Base-by-base conservation (phyloP, 805 yeast species). In the Barnettozyma sp. region DNA sequence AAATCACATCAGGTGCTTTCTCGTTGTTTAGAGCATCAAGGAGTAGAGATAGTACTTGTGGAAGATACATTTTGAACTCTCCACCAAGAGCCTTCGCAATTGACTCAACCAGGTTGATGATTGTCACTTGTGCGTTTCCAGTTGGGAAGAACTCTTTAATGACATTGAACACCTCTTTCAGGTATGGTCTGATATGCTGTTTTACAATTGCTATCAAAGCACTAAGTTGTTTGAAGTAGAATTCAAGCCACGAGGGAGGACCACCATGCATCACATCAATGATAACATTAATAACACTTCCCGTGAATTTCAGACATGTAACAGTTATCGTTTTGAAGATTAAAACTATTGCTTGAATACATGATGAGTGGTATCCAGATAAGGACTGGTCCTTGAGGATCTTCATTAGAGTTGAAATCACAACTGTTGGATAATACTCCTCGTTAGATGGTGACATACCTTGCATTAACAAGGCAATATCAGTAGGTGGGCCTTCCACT, bases 391-490 rank as follows among this genome's bases (percentile, higher is more conserved):
- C 98, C 45, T 81, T 80, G 28, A 92, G 60, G 14, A 92, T 81
- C 41, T 80, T 84, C 76, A 88, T 72, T 42, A 92, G 62, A 6
- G 88, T 84, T 30, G 78, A 78, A 29, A 92, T 84, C 1, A 90
- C 97, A 17, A 92, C 97, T 0, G 96, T 87, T 3, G 97, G 95
- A 50, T 84, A 88, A 49, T 88, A 92, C 48, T 90, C 97, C 38
- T 88, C 97, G 46, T 73, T 72, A 0, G 94, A 80, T 2, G 97
- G 97, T 6, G 95, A 82, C 71, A 85, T 82, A 4, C 96, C 96
- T 50, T 84, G 84, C 88, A 92, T 86, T 35, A 92, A 65, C 17
- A 92, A 63, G 6, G 90, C 85, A 45, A 90, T 82, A 50, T 92
- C 98, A 6, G 87, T 76, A 0, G 97, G 82, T 4, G 95, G 92